Evolutionary conservation across 768 basidiomycete genomes (phyloP), one percentile per base, ranked within the genome.

Genomic region (Trametes cingulata): DNA sequence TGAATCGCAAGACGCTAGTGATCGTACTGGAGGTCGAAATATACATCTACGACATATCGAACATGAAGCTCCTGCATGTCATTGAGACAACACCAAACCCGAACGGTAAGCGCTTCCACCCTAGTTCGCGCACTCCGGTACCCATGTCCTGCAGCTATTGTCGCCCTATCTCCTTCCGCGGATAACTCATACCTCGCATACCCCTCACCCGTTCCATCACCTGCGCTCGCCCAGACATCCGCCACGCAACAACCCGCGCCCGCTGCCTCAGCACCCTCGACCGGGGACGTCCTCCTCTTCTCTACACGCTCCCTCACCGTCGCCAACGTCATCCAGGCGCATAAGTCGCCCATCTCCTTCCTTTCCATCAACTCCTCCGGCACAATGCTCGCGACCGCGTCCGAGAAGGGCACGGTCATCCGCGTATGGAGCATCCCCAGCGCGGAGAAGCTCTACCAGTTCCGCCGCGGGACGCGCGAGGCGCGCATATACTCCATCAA

Each of bases 41-140:
- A 46, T 99, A 99, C 78, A 94, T 98, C 50, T 98, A 98, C 71
- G 97, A 99, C 72, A 98, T 98, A 68, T 92, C 90, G 48, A 99
- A 98, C 66, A 98, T 99, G 97, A 88, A 95, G 58, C 82, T 99
- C 25, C 76, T 97, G 39, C 96, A 98, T 73, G 96, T 98, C 40
- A 95, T 98, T 45, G 97, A 99, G 77, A 98, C 97, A 0, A 88
- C 91, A 8, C 85, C 93, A 0, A 99, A 99, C 72, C 94, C 96
- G 2, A 90, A 97, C 70, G 95, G 95, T 93, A 74, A 65, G 74
- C 72, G 3, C 25, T 19, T 46, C 27, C 14, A 40, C 35, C 36
- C 50, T 57, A 10, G n/a, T 48, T 10, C 52, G 6, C 49, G 36
- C n/a, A 9, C 24, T 45, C 12, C 33, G 19, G 20, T 52, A 43